Conservation (phyloP, 2,329 filamentous ascomycete genomes). For the Aplosporella prunicola region DNA sequence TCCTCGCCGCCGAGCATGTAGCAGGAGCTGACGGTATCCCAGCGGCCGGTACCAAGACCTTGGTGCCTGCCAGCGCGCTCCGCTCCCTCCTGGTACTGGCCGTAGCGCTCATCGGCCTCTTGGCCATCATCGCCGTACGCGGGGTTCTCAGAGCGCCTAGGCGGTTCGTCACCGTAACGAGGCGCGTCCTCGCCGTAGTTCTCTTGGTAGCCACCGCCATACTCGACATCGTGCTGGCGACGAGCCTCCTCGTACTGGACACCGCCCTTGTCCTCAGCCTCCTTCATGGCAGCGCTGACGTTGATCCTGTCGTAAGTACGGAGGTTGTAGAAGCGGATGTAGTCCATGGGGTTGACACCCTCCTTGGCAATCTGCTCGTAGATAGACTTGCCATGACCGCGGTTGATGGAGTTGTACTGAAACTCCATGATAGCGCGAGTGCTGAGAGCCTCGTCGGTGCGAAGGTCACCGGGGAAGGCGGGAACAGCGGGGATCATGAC, state of each 20-base stretch:
- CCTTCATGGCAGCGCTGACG: slow-evolving; percentile 50
- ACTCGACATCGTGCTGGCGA: slow-evolving; percentile 51
- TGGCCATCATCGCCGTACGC: slow-evolving; percentile 18
- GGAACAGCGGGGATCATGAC: slow-evolving; percentile 72
- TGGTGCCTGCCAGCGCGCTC: slow-evolving; percentile 41
- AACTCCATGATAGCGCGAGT: slow-evolving; percentile 84
- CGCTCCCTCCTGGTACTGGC: slow-evolving; percentile 64
- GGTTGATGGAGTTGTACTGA: slow-evolving; percentile 71
- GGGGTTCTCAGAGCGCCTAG: too few species aligned
- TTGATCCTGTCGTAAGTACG: slow-evolving; percentile 80
- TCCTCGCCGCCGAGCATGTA: slow-evolving; percentile 74
- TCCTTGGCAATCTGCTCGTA: slow-evolving; percentile 58
- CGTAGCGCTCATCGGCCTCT: slow-evolving; percentile 41
- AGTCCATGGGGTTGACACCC: slow-evolving; percentile 60
- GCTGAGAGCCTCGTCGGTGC: slow-evolving; percentile 60
- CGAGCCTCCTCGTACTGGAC: slow-evolving; percentile 60
- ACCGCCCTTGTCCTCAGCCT: slow-evolving; percentile 53
- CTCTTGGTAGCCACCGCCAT: slow-evolving; percentile 30
- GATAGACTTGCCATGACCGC: slow-evolving; percentile 62
- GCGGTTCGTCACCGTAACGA: slow-evolving; percentile 18
- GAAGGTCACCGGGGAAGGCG: slow-evolving; percentile 72
- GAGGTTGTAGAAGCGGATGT: slow-evolving; percentile 79
- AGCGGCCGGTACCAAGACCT: slow-evolving; percentile 44
- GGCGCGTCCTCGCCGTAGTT: slow-evolving; percentile 26
- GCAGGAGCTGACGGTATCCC: slow-evolving; percentile 68